Percentiles rank a stretch among this genome's conserved stretches.
phyloP scores from a whole-genome alignment of 371 early-diverging fungal species.

The Hamiltosporidium tvaerminnensis region DNA sequence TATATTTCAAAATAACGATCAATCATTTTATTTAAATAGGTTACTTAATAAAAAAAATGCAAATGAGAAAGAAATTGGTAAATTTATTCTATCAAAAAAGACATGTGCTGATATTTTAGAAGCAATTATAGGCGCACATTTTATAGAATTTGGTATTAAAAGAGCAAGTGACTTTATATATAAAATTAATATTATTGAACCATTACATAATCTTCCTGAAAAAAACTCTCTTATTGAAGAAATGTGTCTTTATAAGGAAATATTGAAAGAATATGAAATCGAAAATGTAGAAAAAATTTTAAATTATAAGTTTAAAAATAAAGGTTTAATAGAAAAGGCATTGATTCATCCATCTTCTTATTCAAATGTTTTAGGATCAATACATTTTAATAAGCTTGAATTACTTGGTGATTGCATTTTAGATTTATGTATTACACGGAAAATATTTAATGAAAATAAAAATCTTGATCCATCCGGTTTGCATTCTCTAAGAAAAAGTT shows the following conservation, averaged over 20 bases:
- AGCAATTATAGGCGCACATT: conserved; percentile 30
- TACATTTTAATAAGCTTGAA: conserved; percentile 30
- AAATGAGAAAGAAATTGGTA: neutral
- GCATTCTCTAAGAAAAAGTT: conserved; percentile 17
- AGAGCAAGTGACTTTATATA: conserved; percentile 15
- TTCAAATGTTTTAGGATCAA: conserved; percentile 20
- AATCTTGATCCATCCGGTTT: conserved; percentile 10
- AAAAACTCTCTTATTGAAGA: neutral
- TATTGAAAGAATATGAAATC: conserved; percentile 4
- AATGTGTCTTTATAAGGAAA: conserved; percentile 3
- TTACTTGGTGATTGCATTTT: conserved; percentile 36
- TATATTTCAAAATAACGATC: no score
- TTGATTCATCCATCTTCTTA: conserved; percentile 34
- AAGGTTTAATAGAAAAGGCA: conserved; percentile 33
- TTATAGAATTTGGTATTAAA: conserved; percentile 15
- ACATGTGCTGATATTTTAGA: conserved; percentile 41
- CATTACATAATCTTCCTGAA: neutral
- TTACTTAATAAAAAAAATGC: no score
- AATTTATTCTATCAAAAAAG: conserved; percentile 15
- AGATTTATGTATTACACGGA: conserved; percentile 27
- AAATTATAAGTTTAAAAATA: conserved; percentile 30
- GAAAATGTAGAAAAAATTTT: conserved; percentile 18
- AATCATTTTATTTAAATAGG: no score
- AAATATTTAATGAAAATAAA: conserved; percentile 12
- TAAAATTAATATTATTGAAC: conserved; percentile 12